Conservation (phyloP, 495 filamentous ascomycete genomes). For the Immersiella caudata region DNA sequence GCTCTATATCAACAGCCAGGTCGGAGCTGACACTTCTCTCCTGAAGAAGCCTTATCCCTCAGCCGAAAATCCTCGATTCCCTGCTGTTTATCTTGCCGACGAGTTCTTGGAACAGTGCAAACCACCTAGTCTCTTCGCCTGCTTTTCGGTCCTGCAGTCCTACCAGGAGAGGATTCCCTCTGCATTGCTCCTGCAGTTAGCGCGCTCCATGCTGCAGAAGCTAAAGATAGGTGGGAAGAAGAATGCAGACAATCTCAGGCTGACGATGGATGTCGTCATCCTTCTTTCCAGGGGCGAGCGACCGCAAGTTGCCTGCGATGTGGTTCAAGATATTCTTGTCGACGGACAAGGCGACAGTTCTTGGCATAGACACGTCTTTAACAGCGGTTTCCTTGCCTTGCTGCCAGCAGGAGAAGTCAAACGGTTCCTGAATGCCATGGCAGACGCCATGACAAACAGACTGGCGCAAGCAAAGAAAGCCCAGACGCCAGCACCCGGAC, state of each 20-base stretch:
- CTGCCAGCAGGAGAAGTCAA: slow-evolving; percentile 35
- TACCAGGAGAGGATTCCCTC: not conserved
- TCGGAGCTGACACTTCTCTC: slow-evolving; percentile 18
- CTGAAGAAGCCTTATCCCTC: slow-evolving; percentile 30
- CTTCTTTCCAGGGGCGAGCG: slow-evolving; percentile 20
- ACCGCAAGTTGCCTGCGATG: slow-evolving; percentile 25
- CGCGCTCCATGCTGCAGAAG: slow-evolving; percentile 1
- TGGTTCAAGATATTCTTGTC: slow-evolving; percentile 39
- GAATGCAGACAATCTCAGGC: not conserved
- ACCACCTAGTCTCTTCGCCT: not conserved
- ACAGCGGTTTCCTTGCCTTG: slow-evolving; percentile 26
- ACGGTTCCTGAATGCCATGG: slow-evolving; percentile 35
- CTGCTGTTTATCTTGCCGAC: slow-evolving; percentile 29
- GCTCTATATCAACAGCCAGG: slow-evolving; percentile 17
- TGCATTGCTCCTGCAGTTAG: slow-evolving; percentile 6
- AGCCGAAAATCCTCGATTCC: slow-evolving; percentile 23
- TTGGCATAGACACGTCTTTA: slow-evolving; percentile 42
- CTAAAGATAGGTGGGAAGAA: not conserved
- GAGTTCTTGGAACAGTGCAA: slow-evolving; percentile 27
- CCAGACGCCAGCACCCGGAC: not conserved
- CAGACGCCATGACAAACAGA: slow-evolving; percentile 36
- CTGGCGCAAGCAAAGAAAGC: slow-evolving; percentile 27
- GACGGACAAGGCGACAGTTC: slow-evolving; percentile 41
- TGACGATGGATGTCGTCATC: slow-evolving; percentile 20
- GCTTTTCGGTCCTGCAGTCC: not conserved